A percentile compares a stretch with the other conserved stretches of the same genome.
phyloP scores from a whole-genome alignment of 2,329 filamentous ascomycete species.

The Grosmannia serpens region DNA sequence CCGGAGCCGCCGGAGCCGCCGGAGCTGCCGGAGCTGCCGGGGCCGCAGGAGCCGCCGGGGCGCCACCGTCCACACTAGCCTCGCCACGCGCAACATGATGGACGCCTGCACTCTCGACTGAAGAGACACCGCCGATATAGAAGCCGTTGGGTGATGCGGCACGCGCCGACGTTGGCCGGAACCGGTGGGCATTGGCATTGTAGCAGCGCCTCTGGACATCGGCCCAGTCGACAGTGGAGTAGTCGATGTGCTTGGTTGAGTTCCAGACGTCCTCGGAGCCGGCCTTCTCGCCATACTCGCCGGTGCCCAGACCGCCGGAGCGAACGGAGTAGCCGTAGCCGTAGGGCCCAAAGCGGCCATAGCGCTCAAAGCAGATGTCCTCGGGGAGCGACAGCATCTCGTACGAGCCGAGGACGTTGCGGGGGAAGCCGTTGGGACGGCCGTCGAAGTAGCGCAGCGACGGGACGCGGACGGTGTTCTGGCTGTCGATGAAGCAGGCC shows the following conservation, averaged over 20 bases:
- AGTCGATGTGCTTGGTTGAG: slow-evolving; percentile 62
- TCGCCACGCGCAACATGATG: neutral
- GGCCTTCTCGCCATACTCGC: slow-evolving; percentile 71
- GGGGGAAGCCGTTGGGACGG: slow-evolving; percentile 72
- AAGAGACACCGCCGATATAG: slow-evolving; percentile 25
- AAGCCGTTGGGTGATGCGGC: slow-evolving; percentile 36
- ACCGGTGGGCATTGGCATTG: slow-evolving; percentile 58
- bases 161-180: slow-evolving; percentile 35
- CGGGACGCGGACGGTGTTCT: slow-evolving; percentile 55
- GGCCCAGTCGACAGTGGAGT: slow-evolving; percentile 64
- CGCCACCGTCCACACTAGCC: no score
- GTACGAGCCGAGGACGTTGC: slow-evolving; percentile 79
- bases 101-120: slow-evolving; percentile 5
- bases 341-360: slow-evolving; percentile 79
- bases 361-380: slow-evolving; percentile 88
- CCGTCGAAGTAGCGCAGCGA: slow-evolving; percentile 63
- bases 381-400: slow-evolving; percentile 66
- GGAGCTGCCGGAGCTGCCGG: neutral
- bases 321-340: slow-evolving; percentile 74
- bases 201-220: slow-evolving; percentile 66
- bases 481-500: slow-evolving; percentile 68
- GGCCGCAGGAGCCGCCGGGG: neutral
- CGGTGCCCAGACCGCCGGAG: slow-evolving; percentile 73
- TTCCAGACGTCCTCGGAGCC: slow-evolving; percentile 74
- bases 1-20: neutral